Base-by-base conservation (phyloP, 129 eudicot genomes). In the Escallonia herrerae region DNA sequence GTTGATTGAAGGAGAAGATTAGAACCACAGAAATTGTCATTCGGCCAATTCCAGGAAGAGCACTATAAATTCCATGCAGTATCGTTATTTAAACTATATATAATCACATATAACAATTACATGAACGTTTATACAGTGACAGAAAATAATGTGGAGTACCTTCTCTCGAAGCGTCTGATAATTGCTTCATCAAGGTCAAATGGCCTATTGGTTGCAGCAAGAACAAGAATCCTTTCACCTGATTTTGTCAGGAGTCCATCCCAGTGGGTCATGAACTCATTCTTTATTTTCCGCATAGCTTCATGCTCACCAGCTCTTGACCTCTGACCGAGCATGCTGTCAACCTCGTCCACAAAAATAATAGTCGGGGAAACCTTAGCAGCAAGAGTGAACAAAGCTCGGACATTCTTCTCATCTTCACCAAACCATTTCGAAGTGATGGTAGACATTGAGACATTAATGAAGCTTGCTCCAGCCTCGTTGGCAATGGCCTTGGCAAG, bases 151-250 rank as follows among this genome's bases (percentile, higher is more conserved):
- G 4, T 49, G 56, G 4, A 56, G 45, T 83, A 88, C 98, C 98
- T 93, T 71, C 98, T 82, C 79, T 93, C 96, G 22, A 93, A 93
- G 54, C 98, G 96, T 73, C 98, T 82, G 15, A 93, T 93, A 14
- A 93, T 88, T 8, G 98, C 96, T 71, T 93, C 96, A 71, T 93
- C 98, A 46, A 93, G 98, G 66, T 93, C 98, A 74, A 93, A 93
- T 6, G 96, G 98, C 71, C 96, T 82, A 70, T 93, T 90, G 62
- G 98, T 93, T 53, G 96, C 98, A 73, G 96, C 98, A 77, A 93
- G 98, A 75, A 93, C 98, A 7, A 93, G 87, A 61, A 93, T 93
- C 74, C 80, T 83, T 69, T 88, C 91, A 56, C 91, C 95, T 1
- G 85, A 82, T 63, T 89, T 86, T 33, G 98, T 85, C 68, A 83